Base-by-base conservation (phyloP, 2,329 filamentous ascomycete species). In the Colletotrichum sublineola region DNA sequence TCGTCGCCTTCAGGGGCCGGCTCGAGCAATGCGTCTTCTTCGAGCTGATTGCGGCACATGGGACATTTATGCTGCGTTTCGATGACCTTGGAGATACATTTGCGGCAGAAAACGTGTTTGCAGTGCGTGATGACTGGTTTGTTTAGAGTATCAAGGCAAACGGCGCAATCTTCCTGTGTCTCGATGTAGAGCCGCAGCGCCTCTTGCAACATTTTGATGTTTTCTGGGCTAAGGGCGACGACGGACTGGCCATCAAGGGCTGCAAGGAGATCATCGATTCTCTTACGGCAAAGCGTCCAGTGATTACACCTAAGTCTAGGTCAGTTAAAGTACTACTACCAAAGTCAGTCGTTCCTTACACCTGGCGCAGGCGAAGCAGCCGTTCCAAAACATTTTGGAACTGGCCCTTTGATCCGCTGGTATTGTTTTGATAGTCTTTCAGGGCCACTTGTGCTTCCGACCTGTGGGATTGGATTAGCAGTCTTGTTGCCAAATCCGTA, bases 41-140 rank as follows among this genome's bases (percentile, higher is more conserved):
- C 84, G 20, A 97, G 87, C 44, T 89, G 83, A 7, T 92, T 90
- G 29, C 94, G 92, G 77, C 95, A 97, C 87, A 97, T 91, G 0
- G 95, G 95, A 73, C 95, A 97, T 80, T 92, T 94, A 66, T 92
- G 88, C 78, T 96, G 94, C 1, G 89, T 86, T 67, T 93, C 88
- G 71, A 97, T 92, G 62, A 93, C 92, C 74, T 89, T 89, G 64
- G 90, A 85, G 74, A 97, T 94, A 79, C 95, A 97, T 5, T 84
- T 82, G 31, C 85, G 86, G 75, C 94, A 95, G 80, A 95, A 97
- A 1, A 91, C 86, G 79, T 97, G 95, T 36, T 93, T 94, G 82
- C 95, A 97, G 60, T 91, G 89, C 1, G 94, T 97, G 77, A 97
- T 97, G 64, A 96, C 90, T 0, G 95, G 94, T 4, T 89, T 84